Evolutionary conservation across 1,139 yeast genomes (phyloP), one percentile per base, ranked within the genome.

Genomic region (Blastobotrys buckinghamii): DNA sequence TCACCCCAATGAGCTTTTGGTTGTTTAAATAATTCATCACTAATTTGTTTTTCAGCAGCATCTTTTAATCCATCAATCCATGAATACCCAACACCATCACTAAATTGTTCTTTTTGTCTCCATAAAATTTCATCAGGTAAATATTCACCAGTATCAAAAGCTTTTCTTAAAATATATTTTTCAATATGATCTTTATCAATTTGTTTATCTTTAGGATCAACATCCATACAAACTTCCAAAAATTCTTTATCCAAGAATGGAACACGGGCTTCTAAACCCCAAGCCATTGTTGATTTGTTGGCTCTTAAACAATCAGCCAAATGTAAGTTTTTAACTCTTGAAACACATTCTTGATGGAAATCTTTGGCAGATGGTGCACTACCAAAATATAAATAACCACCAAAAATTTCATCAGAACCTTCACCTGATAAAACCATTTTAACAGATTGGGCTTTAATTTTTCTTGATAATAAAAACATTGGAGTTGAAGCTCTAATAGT

Each of bases 231-330:
- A 44, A 87, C 82, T 63, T 90, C 89, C 70, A 92, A 76, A 78
- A 92, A 92, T 66, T 83, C 78, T 74, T 82, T 87, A 72, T 92
- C 99, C 73, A 92, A 79, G 84, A 92, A 92, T 58, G 99, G 99
- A 61, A 92, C 98, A 74, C 99, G 86, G 53, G 98, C 98, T 75
- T 92, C 99, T 59, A 92, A 79, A 69, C 99, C 99, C 99, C 99
- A 92, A 38, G 99, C 98, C 97, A 92, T 87, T 55, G 99, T 92
- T 33, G 97, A 90, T 75, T 92, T 92, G 87, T 92, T 92, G 59
- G 99, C 99, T 71, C 99, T 84, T 67, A 92, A 76, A 75, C 97
- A 90, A 74, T 92, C 98, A 55, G 98, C 90, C 62, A 82, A 82
- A 71, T 92, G 97, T 72, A 92, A 78, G 90, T 92, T 90, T 78